Conservation (phyloP, 163 green algal species). For the Prototheca cutis region DNA sequence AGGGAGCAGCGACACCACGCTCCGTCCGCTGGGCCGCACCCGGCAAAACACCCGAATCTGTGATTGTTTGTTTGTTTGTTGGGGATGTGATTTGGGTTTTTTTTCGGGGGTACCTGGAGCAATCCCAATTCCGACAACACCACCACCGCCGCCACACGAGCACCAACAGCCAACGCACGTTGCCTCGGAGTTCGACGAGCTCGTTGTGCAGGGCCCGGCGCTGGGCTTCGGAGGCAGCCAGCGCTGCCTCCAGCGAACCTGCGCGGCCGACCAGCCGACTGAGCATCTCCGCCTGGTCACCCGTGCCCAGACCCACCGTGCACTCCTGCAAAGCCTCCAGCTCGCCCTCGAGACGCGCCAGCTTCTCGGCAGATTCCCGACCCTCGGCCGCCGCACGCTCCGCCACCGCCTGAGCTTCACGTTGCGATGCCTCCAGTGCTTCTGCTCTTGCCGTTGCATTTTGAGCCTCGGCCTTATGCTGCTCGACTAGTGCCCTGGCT, state of each 20-base stretch:
- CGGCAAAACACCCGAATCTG: conserved; percentile 88
- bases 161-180: conserved; percentile 37
- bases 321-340: conserved; percentile 65
- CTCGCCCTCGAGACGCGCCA: conserved; percentile 63
- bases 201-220: conserved; percentile 76
- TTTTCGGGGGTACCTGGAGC: too few species aligned
- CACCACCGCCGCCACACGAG: neutral
- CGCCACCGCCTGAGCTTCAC: conserved; percentile 6
- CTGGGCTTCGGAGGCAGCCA: conserved; percentile 42
- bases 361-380: too few species aligned
- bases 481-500: too few species aligned
- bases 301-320: conserved; percentile 39
- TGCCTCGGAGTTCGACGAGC: conserved; percentile 77
- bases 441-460: too few species aligned
- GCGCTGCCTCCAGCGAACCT: conserved; percentile 53
- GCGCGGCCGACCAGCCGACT: conserved; percentile 57
- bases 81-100: too few species aligned
- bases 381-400: conserved; percentile 10
- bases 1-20: conserved; percentile 29
- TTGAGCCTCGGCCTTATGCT: too few species aligned
- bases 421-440: conserved; percentile 3
- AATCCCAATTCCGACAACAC: neutral
- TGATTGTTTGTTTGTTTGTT: too few species aligned
- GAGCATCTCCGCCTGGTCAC: conserved; percentile 60
- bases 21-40: conserved; percentile 43